Base-by-base conservation (phyloP, 2,329 filamentous ascomycete species). In the Neopestalotiopsis sp. region DNA sequence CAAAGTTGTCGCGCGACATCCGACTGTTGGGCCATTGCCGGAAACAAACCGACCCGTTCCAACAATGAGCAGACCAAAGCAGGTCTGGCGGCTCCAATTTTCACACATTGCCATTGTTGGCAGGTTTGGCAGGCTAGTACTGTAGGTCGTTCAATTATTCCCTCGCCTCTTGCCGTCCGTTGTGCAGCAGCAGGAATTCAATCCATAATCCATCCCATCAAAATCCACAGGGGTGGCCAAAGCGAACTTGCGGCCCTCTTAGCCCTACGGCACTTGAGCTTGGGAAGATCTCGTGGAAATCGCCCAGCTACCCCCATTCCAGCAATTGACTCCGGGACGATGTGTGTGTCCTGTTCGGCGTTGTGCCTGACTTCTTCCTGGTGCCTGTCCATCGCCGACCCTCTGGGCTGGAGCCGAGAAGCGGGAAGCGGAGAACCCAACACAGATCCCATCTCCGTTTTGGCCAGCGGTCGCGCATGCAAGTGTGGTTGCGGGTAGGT, bases 391-490 rank as follows among this genome's bases (percentile, higher is more conserved):
- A 60, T 67, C 65, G 59, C 32, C 56, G 56, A 67, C 65, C 65
- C 65, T 67, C 58, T 67, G 65, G 65, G 67, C 28, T 63, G 59
- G 67, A 58, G 30, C 67, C 64, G 67, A 66, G 30, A 52, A 58
- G 62, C 67, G 67, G 63, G 63, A 62, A 69, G 49, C 67, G 67
- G 67, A 69, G 63, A 69, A 67, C 59, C 45, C 67, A 65, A 56
- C 61, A 56, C 62, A 58, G 57, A 69, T 66, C 67, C 67, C 60
- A 52, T 34, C 12, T 28, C 60, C 62, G 62, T 65, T 38, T 12
- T 32, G 24, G 60, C 13, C 38, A 14, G 24, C 57, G 24, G 30
- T 59, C 20, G 20, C 30, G 59, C 59, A 62, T 34, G 59, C 59
- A 62, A 20, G 30, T 34, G n/a, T 20, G 59, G 59, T 30, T 12